Evolutionary conservation across 2,329 filamentous ascomycete genomes (phyloP).

Genomic region (Xylariales sp.): DNA sequence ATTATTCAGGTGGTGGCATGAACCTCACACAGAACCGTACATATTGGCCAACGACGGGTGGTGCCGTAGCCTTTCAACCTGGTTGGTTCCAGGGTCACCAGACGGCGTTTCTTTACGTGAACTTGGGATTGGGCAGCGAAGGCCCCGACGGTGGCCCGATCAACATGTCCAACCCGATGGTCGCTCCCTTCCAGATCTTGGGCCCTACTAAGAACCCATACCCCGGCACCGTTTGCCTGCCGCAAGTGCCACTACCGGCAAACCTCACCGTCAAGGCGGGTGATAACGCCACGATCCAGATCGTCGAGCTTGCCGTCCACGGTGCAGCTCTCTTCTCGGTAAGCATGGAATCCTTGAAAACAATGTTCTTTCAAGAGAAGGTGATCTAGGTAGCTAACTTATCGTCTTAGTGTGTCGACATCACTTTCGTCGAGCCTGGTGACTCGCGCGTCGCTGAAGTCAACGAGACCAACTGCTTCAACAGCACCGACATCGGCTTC

Average conservation of each 20-base stretch:
- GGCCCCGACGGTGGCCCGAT: slow-evolving; percentile 60
- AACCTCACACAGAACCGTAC: slow-evolving; percentile 75
- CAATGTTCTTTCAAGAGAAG: background rate
- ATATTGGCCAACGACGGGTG: slow-evolving; percentile 83
- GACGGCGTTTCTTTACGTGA: slow-evolving; percentile 81
- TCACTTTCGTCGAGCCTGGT: slow-evolving; percentile 78
- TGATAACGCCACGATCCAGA: slow-evolving; percentile 76
- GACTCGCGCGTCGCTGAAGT: slow-evolving; percentile 65
- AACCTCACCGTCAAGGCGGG: slow-evolving; percentile 68
- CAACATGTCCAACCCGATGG: slow-evolving; percentile 86
- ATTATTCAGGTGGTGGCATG: slow-evolving; percentile 72
- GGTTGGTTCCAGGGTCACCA: slow-evolving; percentile 93
- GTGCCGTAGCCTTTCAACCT: slow-evolving; percentile 85
- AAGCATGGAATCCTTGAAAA: slow-evolving; percentile 24
- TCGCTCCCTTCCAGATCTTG: slow-evolving; percentile 74
- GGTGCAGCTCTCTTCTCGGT: slow-evolving; percentile 69
- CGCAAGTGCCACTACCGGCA: slow-evolving; percentile 78
- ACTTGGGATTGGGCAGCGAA: slow-evolving; percentile 76
- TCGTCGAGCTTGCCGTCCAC: slow-evolving; percentile 68
- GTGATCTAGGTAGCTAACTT: slow-evolving; percentile 4
- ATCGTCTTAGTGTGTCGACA: slow-evolving; percentile 79
- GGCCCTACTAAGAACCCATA: slow-evolving; percentile 83
- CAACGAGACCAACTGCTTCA: slow-evolving; percentile 82
- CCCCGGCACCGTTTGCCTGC: slow-evolving; percentile 82
- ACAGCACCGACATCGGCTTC: slow-evolving; percentile 74